Conservation (phyloP, 345 rosid species). For the Erodium maritimum region DNA sequence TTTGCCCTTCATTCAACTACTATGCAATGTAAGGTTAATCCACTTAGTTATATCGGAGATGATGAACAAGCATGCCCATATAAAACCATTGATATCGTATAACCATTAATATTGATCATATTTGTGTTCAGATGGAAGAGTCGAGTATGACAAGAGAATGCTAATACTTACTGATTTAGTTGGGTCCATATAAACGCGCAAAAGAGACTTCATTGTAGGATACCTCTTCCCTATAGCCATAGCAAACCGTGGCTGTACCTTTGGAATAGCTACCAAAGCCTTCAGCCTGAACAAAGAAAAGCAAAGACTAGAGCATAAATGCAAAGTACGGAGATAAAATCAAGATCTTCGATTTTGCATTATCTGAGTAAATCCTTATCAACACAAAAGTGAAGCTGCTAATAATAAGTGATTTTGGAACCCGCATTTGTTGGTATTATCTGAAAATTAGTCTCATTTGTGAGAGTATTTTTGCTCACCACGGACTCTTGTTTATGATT, state of each 20-base stretch:
- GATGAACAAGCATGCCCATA: too few relatives aligned
- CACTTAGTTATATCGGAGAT: too few relatives aligned
- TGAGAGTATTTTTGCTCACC: slow-evolving; percentile 28
- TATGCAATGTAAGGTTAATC: too few relatives aligned
- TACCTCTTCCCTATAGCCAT: slow-evolving; percentile 77
- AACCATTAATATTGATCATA: not conserved
- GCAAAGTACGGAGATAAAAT: not conserved
- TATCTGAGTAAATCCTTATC: too few relatives aligned
- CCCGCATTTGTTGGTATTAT: not conserved
- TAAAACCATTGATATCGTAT: too few relatives aligned
- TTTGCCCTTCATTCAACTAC: too few relatives aligned
- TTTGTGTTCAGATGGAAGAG: not conserved
- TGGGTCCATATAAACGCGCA: slow-evolving; percentile 73
- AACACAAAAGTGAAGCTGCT: not conserved
- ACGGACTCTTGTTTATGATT: slow-evolving; percentile 48
- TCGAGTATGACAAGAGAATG: not conserved
- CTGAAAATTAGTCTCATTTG: not conserved
- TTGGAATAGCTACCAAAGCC: slow-evolving; percentile 83
- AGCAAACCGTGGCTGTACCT: slow-evolving; percentile 91
- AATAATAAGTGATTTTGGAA: not conserved
- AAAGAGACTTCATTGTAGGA: slow-evolving; percentile 92
- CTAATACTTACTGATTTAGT: slow-evolving; percentile 49
- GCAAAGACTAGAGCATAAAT: slow-evolving; percentile 1
- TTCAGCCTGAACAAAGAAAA: slow-evolving; percentile 46
- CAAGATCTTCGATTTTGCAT: too few relatives aligned